Conservation (phyloP, 108 stramenopile genomes). For the Mediolabrus comicus region DNA sequence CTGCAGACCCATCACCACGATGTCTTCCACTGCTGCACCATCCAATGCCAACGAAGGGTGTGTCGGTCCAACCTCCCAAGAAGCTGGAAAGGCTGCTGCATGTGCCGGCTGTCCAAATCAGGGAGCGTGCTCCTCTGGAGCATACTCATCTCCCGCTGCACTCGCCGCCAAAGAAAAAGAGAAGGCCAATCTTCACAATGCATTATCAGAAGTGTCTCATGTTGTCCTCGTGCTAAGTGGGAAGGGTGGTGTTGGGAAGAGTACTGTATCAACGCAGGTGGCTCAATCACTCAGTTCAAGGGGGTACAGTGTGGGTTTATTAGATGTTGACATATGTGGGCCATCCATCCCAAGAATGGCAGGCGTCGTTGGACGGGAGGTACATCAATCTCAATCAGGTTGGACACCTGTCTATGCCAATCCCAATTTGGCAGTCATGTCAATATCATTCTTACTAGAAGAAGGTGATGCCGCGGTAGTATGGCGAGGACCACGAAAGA, state of each 20-base stretch:
- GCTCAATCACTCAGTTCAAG: conserved; percentile 85
- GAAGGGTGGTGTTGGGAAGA: conserved; percentile 99
- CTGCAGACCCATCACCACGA: conserved; percentile 1
- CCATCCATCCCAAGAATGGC: conserved; percentile 96
- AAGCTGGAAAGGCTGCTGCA: conserved; percentile 91
- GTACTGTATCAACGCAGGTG: conserved; percentile 93
- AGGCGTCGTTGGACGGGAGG: conserved; percentile 49
- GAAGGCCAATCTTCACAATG: conserved; percentile 50
- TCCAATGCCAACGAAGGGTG: conserved; percentile 90
- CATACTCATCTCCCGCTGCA: conserved; percentile 74
- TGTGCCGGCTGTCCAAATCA: conserved; percentile 99
- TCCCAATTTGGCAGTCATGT: conserved; percentile 94
- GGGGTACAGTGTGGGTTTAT: conserved; percentile 93
- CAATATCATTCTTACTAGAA: conserved; percentile 95
- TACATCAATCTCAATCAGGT: conserved; percentile 90
- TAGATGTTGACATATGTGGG: conserved; percentile 99
- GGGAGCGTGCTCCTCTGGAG: conserved; percentile 87
- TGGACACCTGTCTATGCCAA: conserved; percentile 98
- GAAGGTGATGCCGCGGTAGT: conserved; percentile 94
- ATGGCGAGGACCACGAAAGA: conserved; percentile 99
- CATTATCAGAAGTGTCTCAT: conserved; percentile 87
- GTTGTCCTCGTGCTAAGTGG: conserved; percentile 94
- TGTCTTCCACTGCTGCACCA: conserved; percentile 36
- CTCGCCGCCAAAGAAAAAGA: conserved; percentile 56
- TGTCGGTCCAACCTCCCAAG: conserved; percentile 87